Evolutionary conservation across 1,139 yeast species (phyloP), one percentile per base, ranked within the genome.

Genomic region (Candida sanyaensis): DNA sequence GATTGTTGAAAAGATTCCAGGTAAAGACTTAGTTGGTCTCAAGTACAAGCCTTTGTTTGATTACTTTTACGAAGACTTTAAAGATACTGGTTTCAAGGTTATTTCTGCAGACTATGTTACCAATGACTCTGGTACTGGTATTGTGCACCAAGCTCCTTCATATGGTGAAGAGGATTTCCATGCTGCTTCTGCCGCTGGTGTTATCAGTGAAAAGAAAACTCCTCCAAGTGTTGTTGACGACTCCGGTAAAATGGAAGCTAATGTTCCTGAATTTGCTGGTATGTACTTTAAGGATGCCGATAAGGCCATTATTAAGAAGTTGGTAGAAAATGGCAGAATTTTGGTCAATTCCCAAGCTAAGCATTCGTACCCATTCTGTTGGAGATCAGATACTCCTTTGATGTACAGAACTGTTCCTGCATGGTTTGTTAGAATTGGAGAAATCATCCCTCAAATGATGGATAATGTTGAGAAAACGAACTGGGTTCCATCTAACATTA

Each of bases 381-480:
- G 99, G 99, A 87, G 99, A 81, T 92, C 98, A 3, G 99, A 93
- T 66, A 95, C 99, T 37, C 99, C 99, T 45, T 83, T 93, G 68
- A 72, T 93, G 59, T 95, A 93, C 77, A 86, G 96, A 75, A 85
- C 97, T 42, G 97, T 93, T 55, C 99, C 99, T 44, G 95, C 98
- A 30, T 93, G 99, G 99, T 95, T 95, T 62, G 96, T 93, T 51
- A 88, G 96, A 67, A 87, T 93, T 50, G 83, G 81, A 55, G 92
- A 89, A 52, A 80, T 88, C 63, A 81, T 92, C 58, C 97, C 97
- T 45, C 83, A 89, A 63, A 90, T 95, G 92, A 78, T 92, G 64
- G 82, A 80, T 50, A 89, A 91, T 63, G 92, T 93, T 49, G 90
- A 86, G 48, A 78, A 80, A 62, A 90, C 99, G 34, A 84, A 83